Evolutionary conservation across 2,329 filamentous ascomycete species (phyloP).

Genomic region (Talaromyces sp.): DNA sequence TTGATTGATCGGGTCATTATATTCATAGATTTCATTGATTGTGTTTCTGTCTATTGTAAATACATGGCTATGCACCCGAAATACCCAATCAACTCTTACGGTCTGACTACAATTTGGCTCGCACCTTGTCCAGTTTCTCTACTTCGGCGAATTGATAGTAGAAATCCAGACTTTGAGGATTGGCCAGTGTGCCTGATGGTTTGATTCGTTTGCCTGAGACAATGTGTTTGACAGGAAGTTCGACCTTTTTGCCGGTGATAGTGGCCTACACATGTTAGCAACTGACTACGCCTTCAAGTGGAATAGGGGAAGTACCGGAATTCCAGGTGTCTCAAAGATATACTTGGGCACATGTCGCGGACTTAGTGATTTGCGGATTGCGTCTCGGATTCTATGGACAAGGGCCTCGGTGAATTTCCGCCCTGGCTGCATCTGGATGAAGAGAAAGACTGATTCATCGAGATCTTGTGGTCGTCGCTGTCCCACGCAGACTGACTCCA

Average conservation of each 20-base stretch:
- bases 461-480: constrained; percentile 63
- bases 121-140: constrained; percentile 55
- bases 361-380: constrained; percentile 65
- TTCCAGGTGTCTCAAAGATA: constrained; percentile 76
- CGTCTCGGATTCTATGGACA: constrained; percentile 60
- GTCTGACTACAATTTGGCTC: constrained; percentile 6
- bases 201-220: constrained; percentile 72
- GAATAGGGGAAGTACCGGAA: constrained; percentile 62
- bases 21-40: neutral
- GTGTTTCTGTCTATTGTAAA: neutral
- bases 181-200: constrained; percentile 72
- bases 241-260: constrained; percentile 73
- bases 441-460: constrained; percentile 52
- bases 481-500: constrained; percentile 76
- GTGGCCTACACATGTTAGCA: constrained; percentile 59
- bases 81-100: neutral
- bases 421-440: constrained; percentile 61
- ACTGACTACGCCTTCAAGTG: too few species aligned
- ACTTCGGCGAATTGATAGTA: constrained; percentile 77
- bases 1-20: constrained; percentile 10
- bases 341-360: constrained; percentile 75
- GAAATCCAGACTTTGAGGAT: constrained; percentile 71
- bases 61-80: neutral
- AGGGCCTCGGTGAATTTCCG: constrained; percentile 55
- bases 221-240: constrained; percentile 80